Percentiles rank a stretch among this genome's conserved stretches.
Conservation (phyloP, 768 basidiomycete species). For the Pleurotus sapidus region DNA sequence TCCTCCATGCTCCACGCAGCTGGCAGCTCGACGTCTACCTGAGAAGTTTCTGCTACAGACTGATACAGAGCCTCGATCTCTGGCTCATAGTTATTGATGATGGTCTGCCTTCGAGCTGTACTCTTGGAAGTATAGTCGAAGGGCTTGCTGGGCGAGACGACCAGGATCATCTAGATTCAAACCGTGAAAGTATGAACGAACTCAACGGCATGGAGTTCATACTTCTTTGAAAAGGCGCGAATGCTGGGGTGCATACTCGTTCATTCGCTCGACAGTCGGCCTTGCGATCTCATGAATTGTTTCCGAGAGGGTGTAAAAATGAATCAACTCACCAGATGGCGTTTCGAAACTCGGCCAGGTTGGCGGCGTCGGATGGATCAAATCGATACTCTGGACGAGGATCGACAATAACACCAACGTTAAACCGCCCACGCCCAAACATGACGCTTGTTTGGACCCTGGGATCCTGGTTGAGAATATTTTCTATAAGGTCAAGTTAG, state of each 20-base stretch:
- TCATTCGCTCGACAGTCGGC: conserved; percentile 32
- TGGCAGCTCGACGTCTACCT: conserved; percentile 21
- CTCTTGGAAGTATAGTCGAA: conserved; percentile 36
- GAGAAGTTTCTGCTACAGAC: conserved; percentile 24
- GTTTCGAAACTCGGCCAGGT: conserved; percentile 16
- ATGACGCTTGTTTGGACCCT: conserved; percentile 24
- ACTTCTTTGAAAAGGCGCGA: conserved; percentile 42
- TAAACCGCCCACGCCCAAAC: conserved; percentile 31
- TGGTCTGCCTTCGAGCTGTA: conserved; percentile 28
- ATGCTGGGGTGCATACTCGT: conserved; percentile 34
- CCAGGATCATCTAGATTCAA: conserved; percentile 32
- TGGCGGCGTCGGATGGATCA: conserved; percentile 16
- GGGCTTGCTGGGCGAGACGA: conserved; percentile 27
- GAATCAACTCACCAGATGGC: conserved; percentile 19
- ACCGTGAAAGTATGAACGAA: not conserved
- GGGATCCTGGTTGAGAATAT: conserved; percentile 27
- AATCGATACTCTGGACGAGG: conserved; percentile 18
- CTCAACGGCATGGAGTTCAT: not conserved
- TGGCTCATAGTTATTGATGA: conserved; percentile 28
- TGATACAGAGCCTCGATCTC: conserved; percentile 37
- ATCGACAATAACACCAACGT: conserved; percentile 32
- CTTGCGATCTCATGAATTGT: conserved; percentile 13
- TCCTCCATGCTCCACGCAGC: conserved; percentile 19
- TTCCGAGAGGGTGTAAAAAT: not conserved
- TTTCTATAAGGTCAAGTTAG: conserved; percentile 24